Conservation (phyloP, 768 basidiomycete genomes). For the Psilocybe cubensis region DNA sequence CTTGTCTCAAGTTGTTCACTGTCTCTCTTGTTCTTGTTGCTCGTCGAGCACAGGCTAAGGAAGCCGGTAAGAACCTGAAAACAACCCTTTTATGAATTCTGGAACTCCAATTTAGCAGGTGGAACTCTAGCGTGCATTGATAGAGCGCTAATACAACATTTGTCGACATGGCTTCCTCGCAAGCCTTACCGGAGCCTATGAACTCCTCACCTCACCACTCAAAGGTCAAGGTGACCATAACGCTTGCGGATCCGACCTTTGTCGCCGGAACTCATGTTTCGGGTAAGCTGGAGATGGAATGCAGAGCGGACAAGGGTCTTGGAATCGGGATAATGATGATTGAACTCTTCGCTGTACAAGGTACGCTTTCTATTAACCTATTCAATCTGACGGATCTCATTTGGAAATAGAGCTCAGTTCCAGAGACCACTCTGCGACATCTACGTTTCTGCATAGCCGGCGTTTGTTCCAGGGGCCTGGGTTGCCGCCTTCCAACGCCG, state of each 20-base stretch:
- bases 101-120: not conserved
- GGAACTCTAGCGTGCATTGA: not conserved
- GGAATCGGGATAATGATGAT: conserved; percentile 79
- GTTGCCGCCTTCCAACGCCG: conserved; percentile 84
- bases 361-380: conserved; percentile 34
- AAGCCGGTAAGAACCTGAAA: conserved; percentile 9
- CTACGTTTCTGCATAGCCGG: conserved; percentile 71
- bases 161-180: conserved; percentile 23
- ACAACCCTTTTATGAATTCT: not conserved
- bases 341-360: conserved; percentile 76
- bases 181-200: conserved; percentile 61
- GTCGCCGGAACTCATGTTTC: conserved; percentile 69
- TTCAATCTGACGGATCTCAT: conserved; percentile 9
- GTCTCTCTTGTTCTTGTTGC: conserved; percentile 9
- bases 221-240: conserved; percentile 73
- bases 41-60: conserved; percentile 2
- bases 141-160: not conserved
- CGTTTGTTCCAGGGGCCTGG: conserved; percentile 82
- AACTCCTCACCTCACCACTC: conserved; percentile 80
- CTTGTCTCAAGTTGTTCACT: conserved; percentile 20
- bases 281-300: conserved; percentile 83
- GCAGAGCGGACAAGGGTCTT: conserved; percentile 71
- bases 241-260: conserved; percentile 59
- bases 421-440: conserved; percentile 79
- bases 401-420: conserved; percentile 76